Conservation (phyloP, 495 filamentous ascomycete species). For the Penicilliopsis zonata region DNA sequence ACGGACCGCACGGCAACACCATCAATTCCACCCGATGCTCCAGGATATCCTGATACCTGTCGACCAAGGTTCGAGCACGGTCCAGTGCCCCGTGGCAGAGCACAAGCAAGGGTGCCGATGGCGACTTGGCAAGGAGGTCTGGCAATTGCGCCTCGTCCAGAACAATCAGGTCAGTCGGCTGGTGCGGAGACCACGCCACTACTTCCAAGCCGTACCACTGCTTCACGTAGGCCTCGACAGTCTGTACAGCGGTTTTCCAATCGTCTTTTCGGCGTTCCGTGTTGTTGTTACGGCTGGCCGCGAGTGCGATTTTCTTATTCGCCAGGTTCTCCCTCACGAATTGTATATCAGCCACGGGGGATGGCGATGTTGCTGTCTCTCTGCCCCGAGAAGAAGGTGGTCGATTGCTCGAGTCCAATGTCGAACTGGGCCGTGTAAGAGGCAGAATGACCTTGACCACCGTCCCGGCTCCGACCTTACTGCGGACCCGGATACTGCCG, state of each 20-base stretch:
- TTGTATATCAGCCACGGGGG: background rate
- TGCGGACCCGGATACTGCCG: conserved; percentile 27
- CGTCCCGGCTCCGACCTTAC: conserved; percentile 23
- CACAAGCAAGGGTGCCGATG: background rate
- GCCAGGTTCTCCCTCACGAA: background rate
- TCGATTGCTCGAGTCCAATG: background rate
- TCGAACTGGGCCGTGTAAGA: conserved; percentile 5
- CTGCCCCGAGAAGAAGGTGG: background rate
- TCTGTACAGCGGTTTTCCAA: background rate
- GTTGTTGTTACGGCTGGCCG: background rate
- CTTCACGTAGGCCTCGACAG: conserved; percentile 12
- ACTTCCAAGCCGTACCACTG: conserved; percentile 19
- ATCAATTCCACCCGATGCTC: conserved; percentile 3
- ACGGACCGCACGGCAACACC: conserved; percentile 11
- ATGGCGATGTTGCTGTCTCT: background rate
- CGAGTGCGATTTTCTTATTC: background rate
- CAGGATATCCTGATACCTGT: conserved; percentile 1
- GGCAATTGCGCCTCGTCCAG: conserved; percentile 14
- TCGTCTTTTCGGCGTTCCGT: background rate
- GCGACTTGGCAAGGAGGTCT: background rate
- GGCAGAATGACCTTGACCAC: conserved; percentile 19
- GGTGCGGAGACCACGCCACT: conserved; percentile 1
- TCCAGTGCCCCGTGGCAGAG: conserved; percentile 1
- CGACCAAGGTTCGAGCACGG: conserved; percentile 1
- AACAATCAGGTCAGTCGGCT: conserved; percentile 13